Evolutionary conservation across 1,284 basidiomycete genomes (phyloP).

Genomic region (Lentinus polychrous): DNA sequence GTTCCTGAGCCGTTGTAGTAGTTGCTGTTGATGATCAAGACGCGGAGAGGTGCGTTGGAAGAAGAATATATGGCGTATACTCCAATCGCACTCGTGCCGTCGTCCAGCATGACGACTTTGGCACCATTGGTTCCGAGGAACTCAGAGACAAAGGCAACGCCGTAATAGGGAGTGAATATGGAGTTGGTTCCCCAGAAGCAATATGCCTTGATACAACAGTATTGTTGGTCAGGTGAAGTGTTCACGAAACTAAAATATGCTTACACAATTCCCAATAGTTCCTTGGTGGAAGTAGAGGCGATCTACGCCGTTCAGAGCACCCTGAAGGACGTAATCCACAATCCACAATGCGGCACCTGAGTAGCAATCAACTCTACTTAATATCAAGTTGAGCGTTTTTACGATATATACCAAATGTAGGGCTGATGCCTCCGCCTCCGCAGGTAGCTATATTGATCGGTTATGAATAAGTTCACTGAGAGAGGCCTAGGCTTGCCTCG

Average conservation of each 20-base stretch:
- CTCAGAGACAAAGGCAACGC: conserved; percentile 32
- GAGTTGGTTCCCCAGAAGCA: conserved; percentile 34
- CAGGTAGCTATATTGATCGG: conserved; percentile 28
- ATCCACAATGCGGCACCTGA: conserved; percentile 38
- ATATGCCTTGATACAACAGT: conserved; percentile 25
- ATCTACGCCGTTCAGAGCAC: conserved; percentile 32
- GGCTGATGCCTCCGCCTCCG: conserved; percentile 37
- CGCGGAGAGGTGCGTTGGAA: conserved; percentile 22
- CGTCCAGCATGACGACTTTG: conserved; percentile 31
- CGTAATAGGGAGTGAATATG: conserved; percentile 34
- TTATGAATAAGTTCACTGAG: neutral
- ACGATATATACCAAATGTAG: conserved; percentile 10
- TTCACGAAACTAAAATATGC: no score
- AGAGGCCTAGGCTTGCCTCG: neutral
- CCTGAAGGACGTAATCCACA: conserved; percentile 39
- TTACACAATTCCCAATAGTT: conserved; percentile 34
- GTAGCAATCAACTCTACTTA: neutral
- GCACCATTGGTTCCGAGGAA: conserved; percentile 29
- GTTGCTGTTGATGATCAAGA: conserved; percentile 32
- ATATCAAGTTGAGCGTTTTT: neutral
- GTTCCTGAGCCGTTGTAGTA: conserved; percentile 31
- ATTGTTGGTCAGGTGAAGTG: no score
- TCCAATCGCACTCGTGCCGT: conserved; percentile 27
- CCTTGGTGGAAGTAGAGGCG: conserved; percentile 41
- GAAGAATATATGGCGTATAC: conserved; percentile 30